These are phyloP conservation scores for Fusarium nisikadoi DNA, from an alignment of 2,329 filamentous ascomycete species.

Conservation along the genomic window DNA sequence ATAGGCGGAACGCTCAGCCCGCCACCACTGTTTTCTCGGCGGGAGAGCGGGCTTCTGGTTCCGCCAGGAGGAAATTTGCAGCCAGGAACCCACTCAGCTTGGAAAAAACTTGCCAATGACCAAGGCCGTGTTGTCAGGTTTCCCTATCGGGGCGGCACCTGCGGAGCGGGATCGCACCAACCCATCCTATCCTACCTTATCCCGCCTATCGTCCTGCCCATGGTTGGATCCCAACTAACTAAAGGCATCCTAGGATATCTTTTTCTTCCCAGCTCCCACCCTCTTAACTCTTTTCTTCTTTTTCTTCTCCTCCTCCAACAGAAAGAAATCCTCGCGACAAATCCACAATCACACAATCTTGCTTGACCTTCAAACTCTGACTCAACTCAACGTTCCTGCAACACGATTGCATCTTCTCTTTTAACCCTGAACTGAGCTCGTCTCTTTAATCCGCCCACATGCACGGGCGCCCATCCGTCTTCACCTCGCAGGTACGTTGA, in stretches of 20 bases:
- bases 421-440: constrained; percentile 45
- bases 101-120: constrained; percentile 44
- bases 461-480: constrained; percentile 85
- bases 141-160: constrained; percentile 12
- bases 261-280: constrained; percentile 28
- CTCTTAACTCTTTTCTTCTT: constrained; percentile 24
- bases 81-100: constrained; percentile 19
- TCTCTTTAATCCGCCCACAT: constrained; percentile 74
- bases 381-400: constrained; percentile 23
- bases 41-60: constrained; percentile 21
- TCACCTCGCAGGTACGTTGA: constrained; percentile 81
- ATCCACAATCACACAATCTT: neutral
- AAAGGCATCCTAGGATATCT: constrained; percentile 4
- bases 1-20: constrained; percentile 24
- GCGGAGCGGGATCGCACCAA: constrained; percentile 29
- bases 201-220: neutral
- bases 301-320: constrained; percentile 24
- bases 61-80: constrained; percentile 20
- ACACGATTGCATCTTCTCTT: constrained; percentile 33
- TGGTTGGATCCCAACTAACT: neutral
- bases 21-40: constrained; percentile 11
- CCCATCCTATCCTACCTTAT: too few relatives aligned
- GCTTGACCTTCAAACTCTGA: constrained; percentile 5
- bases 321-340: constrained; percentile 34
- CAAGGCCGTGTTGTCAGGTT: constrained; percentile 40